Conservation (phyloP, 2,329 filamentous ascomycete genomes). For the Trichoderma sp. region DNA sequence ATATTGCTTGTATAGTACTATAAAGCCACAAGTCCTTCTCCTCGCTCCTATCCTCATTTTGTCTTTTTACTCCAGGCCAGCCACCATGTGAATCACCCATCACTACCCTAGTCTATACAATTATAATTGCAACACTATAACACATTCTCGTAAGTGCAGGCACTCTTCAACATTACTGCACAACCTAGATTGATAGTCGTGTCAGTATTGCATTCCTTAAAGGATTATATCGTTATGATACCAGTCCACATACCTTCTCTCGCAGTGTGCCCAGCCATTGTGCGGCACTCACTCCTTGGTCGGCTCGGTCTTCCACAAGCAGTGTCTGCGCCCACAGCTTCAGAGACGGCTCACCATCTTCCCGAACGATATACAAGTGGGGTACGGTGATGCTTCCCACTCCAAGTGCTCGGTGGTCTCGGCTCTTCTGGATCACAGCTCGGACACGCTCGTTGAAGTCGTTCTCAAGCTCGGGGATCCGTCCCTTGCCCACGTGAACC, state of each 20-base stretch:
- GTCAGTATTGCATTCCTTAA: not conserved
- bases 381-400: conserved; percentile 93
- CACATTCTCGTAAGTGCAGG: not conserved
- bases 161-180: conserved; percentile 23
- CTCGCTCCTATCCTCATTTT: conserved; percentile 11
- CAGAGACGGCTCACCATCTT: conserved; percentile 93
- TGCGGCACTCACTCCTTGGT: conserved; percentile 88
- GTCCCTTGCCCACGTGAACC: conserved; percentile 88
- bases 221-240: not conserved
- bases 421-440: conserved; percentile 87
- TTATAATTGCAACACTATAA: conserved; percentile 8
- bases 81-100: not conserved
- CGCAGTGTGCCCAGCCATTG: conserved; percentile 91
- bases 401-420: conserved; percentile 81
- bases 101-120: conserved; percentile 26
- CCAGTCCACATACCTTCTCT: conserved; percentile 76
- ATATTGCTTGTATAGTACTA: conserved; percentile 15
- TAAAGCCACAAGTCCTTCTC: conserved; percentile 19
- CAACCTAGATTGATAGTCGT: conserved; percentile 1
- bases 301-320: conserved; percentile 90
- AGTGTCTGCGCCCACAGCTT: conserved; percentile 97
- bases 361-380: conserved; percentile 88
- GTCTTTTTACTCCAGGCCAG: conserved; percentile 11
- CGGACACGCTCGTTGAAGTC: conserved; percentile 96
- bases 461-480: conserved; percentile 84